Evolutionary conservation across 2,329 filamentous ascomycete species (phyloP).

Genomic region (Microcyclospora pomicola): DNA sequence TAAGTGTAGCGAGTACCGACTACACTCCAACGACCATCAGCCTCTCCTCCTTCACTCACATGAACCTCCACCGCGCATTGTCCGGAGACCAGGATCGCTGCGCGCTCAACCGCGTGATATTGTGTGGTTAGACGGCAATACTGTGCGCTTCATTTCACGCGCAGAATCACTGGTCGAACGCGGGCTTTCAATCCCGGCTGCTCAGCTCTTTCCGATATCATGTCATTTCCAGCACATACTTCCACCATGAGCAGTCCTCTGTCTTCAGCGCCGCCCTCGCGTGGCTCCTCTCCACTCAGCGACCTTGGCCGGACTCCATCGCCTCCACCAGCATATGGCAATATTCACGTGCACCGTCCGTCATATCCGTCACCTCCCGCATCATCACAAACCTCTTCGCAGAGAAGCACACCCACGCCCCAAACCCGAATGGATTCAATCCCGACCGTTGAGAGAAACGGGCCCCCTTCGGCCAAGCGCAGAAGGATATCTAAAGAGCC

Average conservation of each 20-base stretch:
- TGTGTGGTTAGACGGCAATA: too few relatives aligned
- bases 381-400: slow-evolving; percentile 31
- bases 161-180: too few relatives aligned
- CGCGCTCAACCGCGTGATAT: too few relatives aligned
- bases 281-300: slow-evolving; percentile 9
- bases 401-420: slow-evolving; percentile 32
- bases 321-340: slow-evolving; percentile 7
- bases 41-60: too few relatives aligned
- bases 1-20: too few relatives aligned
- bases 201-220: too few relatives aligned
- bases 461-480: slow-evolving; percentile 60
- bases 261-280: slow-evolving; percentile 15
- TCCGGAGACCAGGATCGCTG: too few relatives aligned
- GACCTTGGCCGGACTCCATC: slow-evolving; percentile 7
- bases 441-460: slow-evolving; percentile 41
- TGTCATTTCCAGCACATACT: too few relatives aligned
- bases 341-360: slow-evolving; percentile 5
- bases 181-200: too few relatives aligned
- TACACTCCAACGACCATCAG: too few relatives aligned
- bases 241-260: slow-evolving; percentile 1
- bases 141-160: too few relatives aligned
- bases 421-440: slow-evolving; percentile 25
- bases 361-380: slow-evolving; percentile 27
- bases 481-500: slow-evolving; percentile 47
- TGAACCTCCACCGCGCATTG: too few relatives aligned